phyloP scores from a whole-genome alignment of 1,284 basidiomycete species.

The Puccinia coronata region DNA sequence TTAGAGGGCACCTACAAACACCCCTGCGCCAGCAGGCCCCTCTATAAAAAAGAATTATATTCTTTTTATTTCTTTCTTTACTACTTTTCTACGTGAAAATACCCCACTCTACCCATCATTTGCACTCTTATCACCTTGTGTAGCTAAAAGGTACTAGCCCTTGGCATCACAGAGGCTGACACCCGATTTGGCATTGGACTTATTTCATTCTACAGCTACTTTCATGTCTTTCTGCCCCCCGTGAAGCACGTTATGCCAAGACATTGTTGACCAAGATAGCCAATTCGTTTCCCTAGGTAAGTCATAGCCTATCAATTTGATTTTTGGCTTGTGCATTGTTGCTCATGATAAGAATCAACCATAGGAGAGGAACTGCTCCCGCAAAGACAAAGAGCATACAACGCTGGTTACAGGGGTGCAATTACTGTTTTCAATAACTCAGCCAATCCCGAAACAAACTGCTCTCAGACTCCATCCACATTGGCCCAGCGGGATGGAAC shows the following conservation, averaged over 20 bases:
- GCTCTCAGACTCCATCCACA: constrained; percentile 51
- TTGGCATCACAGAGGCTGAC: too few relatives aligned
- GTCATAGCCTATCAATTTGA: constrained; percentile 55
- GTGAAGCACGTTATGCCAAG: constrained; percentile 89
- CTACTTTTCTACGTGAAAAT: too few relatives aligned
- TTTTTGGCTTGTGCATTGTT: too few relatives aligned
- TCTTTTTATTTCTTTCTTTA: too few relatives aligned
- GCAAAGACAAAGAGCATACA: constrained; percentile 43
- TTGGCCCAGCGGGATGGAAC: constrained; percentile 55
- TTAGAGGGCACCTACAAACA: too few relatives aligned
- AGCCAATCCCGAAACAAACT: constrained; percentile 50
- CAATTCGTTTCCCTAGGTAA: constrained; percentile 86
- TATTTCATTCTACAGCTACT: constrained; percentile 96
- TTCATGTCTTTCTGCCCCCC: constrained; percentile 75
- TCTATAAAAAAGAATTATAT: too few relatives aligned
- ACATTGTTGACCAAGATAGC: constrained; percentile 87
- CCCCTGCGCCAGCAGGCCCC: too few relatives aligned
- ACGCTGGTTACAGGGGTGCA: constrained; percentile 42
- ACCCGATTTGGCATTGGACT: constrained; percentile 99
- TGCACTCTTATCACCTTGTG: too few relatives aligned
- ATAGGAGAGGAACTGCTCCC: constrained; percentile 55
- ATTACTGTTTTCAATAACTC: constrained; percentile 47
- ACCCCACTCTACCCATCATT: too few relatives aligned
- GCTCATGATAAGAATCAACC: not conserved
- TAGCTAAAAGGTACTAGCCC: too few relatives aligned